Percentiles rank a stretch among this genome's conserved stretches.
These are phyloP conservation scores for Pluteus cervinus DNA, from an alignment of 768 basidiomycete species.

Conservation along the genomic window DNA sequence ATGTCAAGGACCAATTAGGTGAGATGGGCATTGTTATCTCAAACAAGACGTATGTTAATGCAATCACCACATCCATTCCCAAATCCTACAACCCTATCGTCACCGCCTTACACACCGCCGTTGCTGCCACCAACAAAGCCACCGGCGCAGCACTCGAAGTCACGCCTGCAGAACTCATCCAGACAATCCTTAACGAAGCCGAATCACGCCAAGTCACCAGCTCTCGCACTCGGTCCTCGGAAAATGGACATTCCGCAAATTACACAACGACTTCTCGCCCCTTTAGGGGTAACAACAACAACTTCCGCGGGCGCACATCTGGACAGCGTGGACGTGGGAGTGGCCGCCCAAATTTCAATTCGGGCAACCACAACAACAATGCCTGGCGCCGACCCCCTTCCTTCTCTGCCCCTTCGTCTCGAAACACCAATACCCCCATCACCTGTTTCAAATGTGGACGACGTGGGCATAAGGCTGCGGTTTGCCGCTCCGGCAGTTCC, in stretches of 20 bases:
- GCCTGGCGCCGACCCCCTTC: too few species aligned
- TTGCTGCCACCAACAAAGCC: constrained; percentile 4
- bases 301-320: too few species aligned
- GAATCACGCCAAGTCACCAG: constrained; percentile 8
- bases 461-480: too few species aligned
- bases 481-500: too few species aligned
- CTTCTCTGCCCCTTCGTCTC: too few species aligned
- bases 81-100: constrained; percentile 10
- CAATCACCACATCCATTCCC: constrained; percentile 10
- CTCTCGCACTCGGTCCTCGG: constrained; percentile 9
- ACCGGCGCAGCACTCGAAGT: too few species aligned
- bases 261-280: constrained; percentile 10
- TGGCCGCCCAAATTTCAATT: too few species aligned
- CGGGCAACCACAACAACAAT: too few species aligned
- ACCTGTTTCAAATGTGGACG: too few species aligned
- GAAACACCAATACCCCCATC: too few species aligned
- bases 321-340: too few species aligned
- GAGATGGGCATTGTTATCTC: constrained; percentile 9
- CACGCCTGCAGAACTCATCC: constrained; percentile 7
- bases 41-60: background rate
- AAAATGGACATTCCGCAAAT: too few species aligned
- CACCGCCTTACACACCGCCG: constrained; percentile 10
- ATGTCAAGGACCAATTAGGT: constrained; percentile 24
- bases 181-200: constrained; percentile 9
- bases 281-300: constrained; percentile 7